Percentiles rank a stretch among this genome's conserved stretches.
Conservation (phyloP, 2,329 filamentous ascomycete genomes). For the Alternaria dauci region DNA sequence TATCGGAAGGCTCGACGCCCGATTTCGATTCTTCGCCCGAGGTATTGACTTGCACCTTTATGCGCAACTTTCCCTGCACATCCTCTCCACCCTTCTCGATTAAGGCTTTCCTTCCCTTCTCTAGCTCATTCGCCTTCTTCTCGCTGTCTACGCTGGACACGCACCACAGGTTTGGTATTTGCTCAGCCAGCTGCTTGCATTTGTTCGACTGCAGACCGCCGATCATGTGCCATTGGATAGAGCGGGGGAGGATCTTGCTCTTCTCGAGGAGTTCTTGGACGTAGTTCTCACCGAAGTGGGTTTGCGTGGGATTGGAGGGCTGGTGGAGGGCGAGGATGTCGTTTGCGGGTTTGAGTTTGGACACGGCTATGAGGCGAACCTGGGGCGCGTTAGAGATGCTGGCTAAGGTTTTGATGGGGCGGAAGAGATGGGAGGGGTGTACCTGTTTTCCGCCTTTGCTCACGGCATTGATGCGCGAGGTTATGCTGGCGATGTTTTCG, state of each 20-base stretch:
- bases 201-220: constrained; percentile 93
- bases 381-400: constrained; percentile 43
- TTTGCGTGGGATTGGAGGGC: constrained; percentile 57
- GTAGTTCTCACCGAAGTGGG: constrained; percentile 98
- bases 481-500: constrained; percentile 56
- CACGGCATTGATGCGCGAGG: constrained; percentile 52
- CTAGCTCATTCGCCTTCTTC: constrained; percentile 86
- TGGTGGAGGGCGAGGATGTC: constrained; percentile 87
- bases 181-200: constrained; percentile 82
- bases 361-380: constrained; percentile 91
- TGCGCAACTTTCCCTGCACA: constrained; percentile 59
- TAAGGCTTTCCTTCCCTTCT: constrained; percentile 75
- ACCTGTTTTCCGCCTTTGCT: constrained; percentile 47
- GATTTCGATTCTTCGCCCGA: constrained; percentile 87
- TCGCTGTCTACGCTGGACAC: constrained; percentile 87
- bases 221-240: constrained; percentile 95
- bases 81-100: constrained; percentile 39
- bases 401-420: background rate
- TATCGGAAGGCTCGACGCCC: constrained; percentile 73
- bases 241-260: constrained; percentile 75
- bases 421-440: background rate
- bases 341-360: constrained; percentile 91
- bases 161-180: constrained; percentile 87
- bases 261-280: constrained; percentile 82
- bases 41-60: constrained; percentile 96